Evolutionary conservation across 176 grass and related monocot species (phyloP).

Genomic region (Paspalum vaginatum): DNA sequence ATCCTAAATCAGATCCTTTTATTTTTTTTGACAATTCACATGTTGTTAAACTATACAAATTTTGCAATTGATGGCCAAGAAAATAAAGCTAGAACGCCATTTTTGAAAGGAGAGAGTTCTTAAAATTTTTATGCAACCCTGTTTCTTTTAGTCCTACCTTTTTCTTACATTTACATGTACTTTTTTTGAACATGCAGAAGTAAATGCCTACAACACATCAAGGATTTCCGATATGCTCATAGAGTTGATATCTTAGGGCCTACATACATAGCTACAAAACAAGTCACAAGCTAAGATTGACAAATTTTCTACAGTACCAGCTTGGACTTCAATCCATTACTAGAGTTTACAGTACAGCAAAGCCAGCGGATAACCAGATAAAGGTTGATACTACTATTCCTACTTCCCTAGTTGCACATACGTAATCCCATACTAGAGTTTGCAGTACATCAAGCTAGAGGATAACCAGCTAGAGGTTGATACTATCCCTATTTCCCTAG

Average conservation of each 20-base stretch:
- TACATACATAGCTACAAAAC: conserved; percentile 1
- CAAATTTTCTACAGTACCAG: not conserved
- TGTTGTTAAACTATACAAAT: no score
- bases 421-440: no score
- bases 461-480: not conserved
- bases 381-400: not conserved
- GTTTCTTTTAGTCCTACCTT: not conserved
- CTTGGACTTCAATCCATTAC: not conserved
- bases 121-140: not conserved
- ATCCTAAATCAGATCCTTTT: no score
- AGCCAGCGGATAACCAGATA: not conserved
- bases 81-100: no score
- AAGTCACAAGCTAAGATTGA: not conserved
- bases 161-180: not conserved
- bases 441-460: not conserved
- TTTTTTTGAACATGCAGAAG: no score
- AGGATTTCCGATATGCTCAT: not conserved
- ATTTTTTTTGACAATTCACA: no score
- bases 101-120: not conserved
- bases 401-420: no score
- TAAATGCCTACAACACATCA: not conserved
- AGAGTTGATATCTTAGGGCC: not conserved
- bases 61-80: no score
- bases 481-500: not conserved
- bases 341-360: conserved; percentile 17